Conservation (phyloP, 2,329 filamentous ascomycete species). For the Magnaporthiopsis incrustans region DNA sequence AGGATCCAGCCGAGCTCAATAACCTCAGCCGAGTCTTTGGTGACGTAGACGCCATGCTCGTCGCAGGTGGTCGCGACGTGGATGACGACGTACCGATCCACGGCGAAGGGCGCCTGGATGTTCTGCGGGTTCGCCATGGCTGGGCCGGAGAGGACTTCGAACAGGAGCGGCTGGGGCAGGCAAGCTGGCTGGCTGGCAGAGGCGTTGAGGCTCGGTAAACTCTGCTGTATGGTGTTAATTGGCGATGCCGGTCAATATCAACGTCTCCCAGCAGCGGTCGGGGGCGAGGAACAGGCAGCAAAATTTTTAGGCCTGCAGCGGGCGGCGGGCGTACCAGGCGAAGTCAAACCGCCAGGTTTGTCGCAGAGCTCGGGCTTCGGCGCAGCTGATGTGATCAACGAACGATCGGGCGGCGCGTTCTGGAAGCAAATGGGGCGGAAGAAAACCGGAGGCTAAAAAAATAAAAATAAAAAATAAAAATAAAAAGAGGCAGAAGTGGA, state of each 20-base stretch:
- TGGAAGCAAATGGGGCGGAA: not conserved
- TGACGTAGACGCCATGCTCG: slow-evolving; percentile 98
- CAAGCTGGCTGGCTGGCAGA: not conserved
- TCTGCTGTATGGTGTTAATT: not conserved
- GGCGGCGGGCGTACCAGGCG: not conserved
- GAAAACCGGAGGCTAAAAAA: not conserved
- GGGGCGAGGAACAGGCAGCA: not conserved
- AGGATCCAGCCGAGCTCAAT: slow-evolving; percentile 99
- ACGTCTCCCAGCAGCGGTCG: not conserved
- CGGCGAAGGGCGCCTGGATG: slow-evolving; percentile 57
- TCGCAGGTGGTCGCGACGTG: slow-evolving; percentile 98
- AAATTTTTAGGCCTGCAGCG: not conserved
- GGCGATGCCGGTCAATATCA: not conserved
- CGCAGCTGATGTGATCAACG: not conserved
- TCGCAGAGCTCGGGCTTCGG: not conserved
- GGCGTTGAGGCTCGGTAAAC: not conserved
- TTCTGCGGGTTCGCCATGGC: slow-evolving; percentile 39
- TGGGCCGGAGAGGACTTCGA: slow-evolving; percentile 12
- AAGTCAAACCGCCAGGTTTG: not conserved
- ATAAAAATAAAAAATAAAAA: too few species aligned
- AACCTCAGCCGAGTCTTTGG: slow-evolving; percentile 97
- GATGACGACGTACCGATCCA: slow-evolving; percentile 96
- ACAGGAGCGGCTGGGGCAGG: slow-evolving; percentile 9
- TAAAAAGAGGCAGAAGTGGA: not conserved
- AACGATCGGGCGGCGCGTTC: not conserved